A percentile compares a stretch with the other conserved stretches of the same genome.
phyloP scores from a whole-genome alignment of 140 eudicot genomes.

The Oenanthe javanica region DNA sequence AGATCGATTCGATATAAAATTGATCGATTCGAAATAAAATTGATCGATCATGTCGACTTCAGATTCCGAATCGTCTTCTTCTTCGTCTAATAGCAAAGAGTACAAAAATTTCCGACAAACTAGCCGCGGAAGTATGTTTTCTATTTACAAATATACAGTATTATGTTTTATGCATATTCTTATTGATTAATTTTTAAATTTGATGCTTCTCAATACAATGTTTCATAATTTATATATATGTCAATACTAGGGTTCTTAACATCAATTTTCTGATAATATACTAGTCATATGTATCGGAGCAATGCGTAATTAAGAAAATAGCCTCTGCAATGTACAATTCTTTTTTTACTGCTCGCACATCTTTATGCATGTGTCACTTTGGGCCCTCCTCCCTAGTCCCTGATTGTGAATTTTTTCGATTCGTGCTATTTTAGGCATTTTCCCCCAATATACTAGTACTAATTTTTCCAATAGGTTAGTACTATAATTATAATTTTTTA shows the following conservation, averaged over 20 bases:
- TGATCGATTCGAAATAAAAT: not conserved
- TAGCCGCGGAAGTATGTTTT: slow-evolving; percentile 66
- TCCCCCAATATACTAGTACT: too few relatives aligned
- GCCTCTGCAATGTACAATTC: too few relatives aligned
- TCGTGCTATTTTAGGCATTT: too few relatives aligned
- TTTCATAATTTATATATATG: not conserved
- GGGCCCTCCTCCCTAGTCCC: too few relatives aligned
- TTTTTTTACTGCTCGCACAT: too few relatives aligned
- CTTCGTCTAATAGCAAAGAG: slow-evolving; percentile 42
- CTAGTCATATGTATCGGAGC: too few relatives aligned
- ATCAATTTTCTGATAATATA: too few relatives aligned
- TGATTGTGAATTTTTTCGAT: too few relatives aligned
- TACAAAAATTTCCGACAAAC: slow-evolving; percentile 74
- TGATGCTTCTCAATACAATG: not conserved
- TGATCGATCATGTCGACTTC: slow-evolving; percentile 46
- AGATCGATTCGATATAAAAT: not conserved
- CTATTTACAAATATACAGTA: not conserved
- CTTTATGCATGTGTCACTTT: too few relatives aligned
- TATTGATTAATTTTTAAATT: not conserved
- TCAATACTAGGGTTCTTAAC: not conserved
- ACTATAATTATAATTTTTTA: too few relatives aligned
- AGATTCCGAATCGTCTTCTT: slow-evolving; percentile 46
- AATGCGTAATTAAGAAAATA: too few relatives aligned
- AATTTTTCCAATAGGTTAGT: too few relatives aligned
- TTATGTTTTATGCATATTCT: not conserved